These are phyloP conservation scores for Teunomyces pallodes DNA, from an alignment of 805 yeast genomes.

Conservation along the genomic window DNA sequence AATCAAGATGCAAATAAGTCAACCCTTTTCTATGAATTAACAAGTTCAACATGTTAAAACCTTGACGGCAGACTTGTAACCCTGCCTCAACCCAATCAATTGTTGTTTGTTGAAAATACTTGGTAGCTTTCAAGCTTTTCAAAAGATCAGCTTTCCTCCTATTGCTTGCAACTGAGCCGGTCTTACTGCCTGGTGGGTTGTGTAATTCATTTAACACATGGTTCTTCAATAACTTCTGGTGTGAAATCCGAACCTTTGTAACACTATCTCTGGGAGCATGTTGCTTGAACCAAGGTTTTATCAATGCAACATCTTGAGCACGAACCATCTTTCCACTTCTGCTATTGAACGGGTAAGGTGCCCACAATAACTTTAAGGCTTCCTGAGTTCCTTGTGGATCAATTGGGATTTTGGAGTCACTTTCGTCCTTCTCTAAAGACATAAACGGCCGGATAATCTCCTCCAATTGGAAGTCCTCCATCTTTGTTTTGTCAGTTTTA, in stretches of 20 bases:
- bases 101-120: constrained; percentile 85
- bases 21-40: constrained; percentile 88
- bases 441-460: constrained; percentile 51
- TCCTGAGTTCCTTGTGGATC: constrained; percentile 43
- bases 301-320: constrained; percentile 85
- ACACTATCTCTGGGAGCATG: constrained; percentile 63
- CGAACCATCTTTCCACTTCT: constrained; percentile 70
- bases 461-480: constrained; percentile 38
- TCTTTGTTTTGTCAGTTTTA: constrained; percentile 8
- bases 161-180: constrained; percentile 31
- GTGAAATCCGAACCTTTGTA: constrained; percentile 78
- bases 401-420: constrained; percentile 11
- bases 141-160: constrained; percentile 58
- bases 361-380: constrained; percentile 70
- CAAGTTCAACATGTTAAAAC: constrained; percentile 87
- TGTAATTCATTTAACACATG: constrained; percentile 72
- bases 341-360: constrained; percentile 82
- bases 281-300: constrained; percentile 79
- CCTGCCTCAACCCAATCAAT: constrained; percentile 99
- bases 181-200: constrained; percentile 30
- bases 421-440: constrained; percentile 6
- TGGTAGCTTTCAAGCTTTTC: constrained; percentile 68
- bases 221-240: constrained; percentile 82
- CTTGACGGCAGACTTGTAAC: constrained; percentile 87
- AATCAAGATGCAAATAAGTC: constrained; percentile 90